Conservation (phyloP, 2,329 filamentous ascomycete genomes). For the Exophiala alcalophila region DNA sequence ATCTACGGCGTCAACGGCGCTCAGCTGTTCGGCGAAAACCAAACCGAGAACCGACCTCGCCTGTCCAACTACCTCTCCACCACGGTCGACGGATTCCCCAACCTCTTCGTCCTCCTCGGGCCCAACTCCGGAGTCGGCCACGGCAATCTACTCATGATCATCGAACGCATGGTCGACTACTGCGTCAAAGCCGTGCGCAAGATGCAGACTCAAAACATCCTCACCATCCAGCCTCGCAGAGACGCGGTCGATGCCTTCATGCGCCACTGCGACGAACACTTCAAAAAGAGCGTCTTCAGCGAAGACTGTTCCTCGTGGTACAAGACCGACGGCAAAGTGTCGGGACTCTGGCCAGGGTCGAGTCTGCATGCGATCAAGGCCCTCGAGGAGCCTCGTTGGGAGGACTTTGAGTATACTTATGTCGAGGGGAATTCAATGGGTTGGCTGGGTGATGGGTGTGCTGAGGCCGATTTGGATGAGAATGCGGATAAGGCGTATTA, state of each 20-base stretch:
- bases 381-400: constrained; percentile 41
- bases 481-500: constrained; percentile 4
- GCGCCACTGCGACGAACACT: constrained; percentile 42
- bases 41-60: constrained; percentile 29
- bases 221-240: constrained; percentile 22
- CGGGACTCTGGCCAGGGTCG: constrained; percentile 50
- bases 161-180: constrained; percentile 41
- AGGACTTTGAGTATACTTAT: constrained; percentile 45
- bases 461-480: neutral
- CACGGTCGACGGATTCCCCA: constrained; percentile 27
- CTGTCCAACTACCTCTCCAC: constrained; percentile 31
- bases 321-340: constrained; percentile 43
- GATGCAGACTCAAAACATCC: constrained; percentile 8
- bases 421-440: constrained; percentile 28
- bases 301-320: constrained; percentile 41
- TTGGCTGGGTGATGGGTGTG: constrained; percentile 31
- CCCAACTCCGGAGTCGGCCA: constrained; percentile 43
- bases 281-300: constrained; percentile 37
- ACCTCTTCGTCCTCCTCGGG: constrained; percentile 26
- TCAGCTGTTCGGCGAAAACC: constrained; percentile 15
- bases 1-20: constrained; percentile 32
- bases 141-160: constrained; percentile 37
- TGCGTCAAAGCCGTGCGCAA: constrained; percentile 24
- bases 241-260: constrained; percentile 48
- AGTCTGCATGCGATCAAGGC: constrained; percentile 48